These are phyloP conservation scores for Priceomyces fermenticarens DNA, from an alignment of 805 yeast species.

Conservation along the genomic window DNA sequence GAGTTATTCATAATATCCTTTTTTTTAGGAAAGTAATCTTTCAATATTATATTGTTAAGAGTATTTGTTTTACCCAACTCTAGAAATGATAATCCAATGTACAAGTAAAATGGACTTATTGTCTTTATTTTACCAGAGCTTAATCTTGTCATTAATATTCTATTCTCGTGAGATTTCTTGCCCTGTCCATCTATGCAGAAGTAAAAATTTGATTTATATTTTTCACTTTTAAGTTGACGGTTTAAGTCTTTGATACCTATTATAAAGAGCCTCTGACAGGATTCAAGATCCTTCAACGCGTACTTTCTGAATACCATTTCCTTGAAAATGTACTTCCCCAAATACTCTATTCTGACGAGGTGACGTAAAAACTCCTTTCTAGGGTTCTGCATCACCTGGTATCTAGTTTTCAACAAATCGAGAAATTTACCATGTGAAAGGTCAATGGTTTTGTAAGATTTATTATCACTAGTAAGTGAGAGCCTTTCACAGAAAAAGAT, in stretches of 20 bases:
- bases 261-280: conserved; percentile 1
- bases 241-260: not conserved
- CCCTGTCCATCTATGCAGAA: not conserved
- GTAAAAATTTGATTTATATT: conserved; percentile 1
- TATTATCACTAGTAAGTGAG: conserved; percentile 1
- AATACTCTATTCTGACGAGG: conserved; percentile 5
- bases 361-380: conserved; percentile 3
- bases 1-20: not conserved
- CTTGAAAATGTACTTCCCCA: conserved; percentile 6
- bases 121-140: conserved; percentile 1
- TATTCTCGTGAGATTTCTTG: not conserved
- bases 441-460: conserved; percentile 4
- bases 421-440: conserved; percentile 3
- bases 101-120: conserved; percentile 6
- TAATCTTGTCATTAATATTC: conserved; percentile 2
- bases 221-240: not conserved
- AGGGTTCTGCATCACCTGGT: conserved; percentile 3
- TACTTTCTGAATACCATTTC: not conserved
- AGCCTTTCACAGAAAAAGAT: conserved; percentile 1
- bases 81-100: conserved; percentile 8
- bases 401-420: conserved; percentile 1
- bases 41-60: not conserved
- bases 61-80: conserved; percentile 1
- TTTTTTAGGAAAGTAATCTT: not conserved
- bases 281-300: conserved; percentile 4